These are phyloP conservation scores for Teunomyces aglyptinius DNA, from an alignment of 805 yeast species.

Conservation along the genomic window DNA sequence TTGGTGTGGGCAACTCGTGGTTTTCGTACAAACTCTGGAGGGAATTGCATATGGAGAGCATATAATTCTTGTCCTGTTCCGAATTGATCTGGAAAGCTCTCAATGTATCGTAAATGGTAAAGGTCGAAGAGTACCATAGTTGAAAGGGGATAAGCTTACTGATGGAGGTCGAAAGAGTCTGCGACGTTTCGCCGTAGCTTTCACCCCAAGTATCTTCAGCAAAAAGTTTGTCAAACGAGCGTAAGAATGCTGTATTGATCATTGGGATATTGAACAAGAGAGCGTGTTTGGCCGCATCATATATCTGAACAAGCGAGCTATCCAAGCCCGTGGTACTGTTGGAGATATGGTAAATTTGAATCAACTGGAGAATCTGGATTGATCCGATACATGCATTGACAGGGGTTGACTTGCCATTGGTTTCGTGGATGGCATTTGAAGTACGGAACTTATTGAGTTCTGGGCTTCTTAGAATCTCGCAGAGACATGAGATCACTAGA, in stretches of 20 bases:
- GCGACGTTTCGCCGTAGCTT: slow-evolving; percentile 7
- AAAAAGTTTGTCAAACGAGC: slow-evolving; percentile 40
- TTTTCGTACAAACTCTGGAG: slow-evolving; percentile 30
- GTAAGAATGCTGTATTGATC: slow-evolving; percentile 40
- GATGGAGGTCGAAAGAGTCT: not conserved
- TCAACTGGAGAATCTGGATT: slow-evolving; percentile 31
- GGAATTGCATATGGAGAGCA: slow-evolving; percentile 35
- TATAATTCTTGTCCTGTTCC: slow-evolving; percentile 28
- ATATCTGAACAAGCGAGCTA: slow-evolving; percentile 25
- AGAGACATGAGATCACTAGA: slow-evolving; percentile 15
- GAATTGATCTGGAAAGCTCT: slow-evolving; percentile 20
- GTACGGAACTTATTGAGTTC: slow-evolving; percentile 16
- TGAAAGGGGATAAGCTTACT: slow-evolving; percentile 28
- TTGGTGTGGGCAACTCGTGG: slow-evolving; percentile 41
- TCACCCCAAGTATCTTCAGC: slow-evolving; percentile 22
- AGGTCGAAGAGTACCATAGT: slow-evolving; percentile 38
- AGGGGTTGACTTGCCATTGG: slow-evolving; percentile 4
- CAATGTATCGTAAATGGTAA: slow-evolving; percentile 42
- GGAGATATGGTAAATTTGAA: slow-evolving; percentile 24
- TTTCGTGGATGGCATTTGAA: not conserved
- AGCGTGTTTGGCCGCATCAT: slow-evolving; percentile 31
- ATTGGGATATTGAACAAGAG: slow-evolving; percentile 34
- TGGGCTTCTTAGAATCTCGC: slow-evolving; percentile 20
- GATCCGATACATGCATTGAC: slow-evolving; percentile 39
- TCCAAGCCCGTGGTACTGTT: slow-evolving; percentile 22